Evolutionary conservation across 495 filamentous ascomycete species (phyloP), one percentile per base, ranked within the genome.

Genomic region (Xylaria grammica): DNA sequence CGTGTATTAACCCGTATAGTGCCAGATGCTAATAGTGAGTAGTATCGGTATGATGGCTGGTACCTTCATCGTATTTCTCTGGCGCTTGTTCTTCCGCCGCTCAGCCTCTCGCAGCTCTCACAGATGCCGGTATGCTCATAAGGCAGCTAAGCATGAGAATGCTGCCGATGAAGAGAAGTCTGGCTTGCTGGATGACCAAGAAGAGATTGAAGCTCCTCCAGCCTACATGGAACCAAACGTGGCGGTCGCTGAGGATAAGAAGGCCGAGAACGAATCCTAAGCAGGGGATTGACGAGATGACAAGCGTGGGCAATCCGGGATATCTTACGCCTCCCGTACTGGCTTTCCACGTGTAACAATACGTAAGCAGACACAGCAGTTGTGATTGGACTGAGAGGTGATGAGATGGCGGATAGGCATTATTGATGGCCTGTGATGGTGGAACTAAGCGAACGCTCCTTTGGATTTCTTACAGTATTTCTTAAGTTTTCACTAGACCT

Each of bases 1-100:
- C 45, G 1, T 11, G 40, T 36, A 20, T 22, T 29, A n/a, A 32
- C 9, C 29, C 32, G 48, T 10, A 8, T 44, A 22, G 45, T 19
- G 13, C 20, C 2, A 59, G 57, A 11, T 38, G 27, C 65, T 72
- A 55, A 73, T 45, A 24, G 5, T 10, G 52, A 46, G 51, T 57
- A 81, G 80, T 30, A 66, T 86, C 53, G 82, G 82, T 38, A 85
- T 85, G 81, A 68, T 81, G 22, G 73, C 82, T 64, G 82, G 83
- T 20, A 79, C 79, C 10, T 61, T 82, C 36, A 66, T 77, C 26
- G 77, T 85, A 54, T 77, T 77, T 30, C 32, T 82, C 30, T 85
- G 78, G 78, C 79, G 81, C 58, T 48, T 62, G 11, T 55, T 79
- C 45, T 71, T 71, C 68, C 73, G 76, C 64, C 67, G 73, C 26